phyloP scores from a whole-genome alignment of 768 basidiomycete species.

The Mycena polygramma region DNA sequence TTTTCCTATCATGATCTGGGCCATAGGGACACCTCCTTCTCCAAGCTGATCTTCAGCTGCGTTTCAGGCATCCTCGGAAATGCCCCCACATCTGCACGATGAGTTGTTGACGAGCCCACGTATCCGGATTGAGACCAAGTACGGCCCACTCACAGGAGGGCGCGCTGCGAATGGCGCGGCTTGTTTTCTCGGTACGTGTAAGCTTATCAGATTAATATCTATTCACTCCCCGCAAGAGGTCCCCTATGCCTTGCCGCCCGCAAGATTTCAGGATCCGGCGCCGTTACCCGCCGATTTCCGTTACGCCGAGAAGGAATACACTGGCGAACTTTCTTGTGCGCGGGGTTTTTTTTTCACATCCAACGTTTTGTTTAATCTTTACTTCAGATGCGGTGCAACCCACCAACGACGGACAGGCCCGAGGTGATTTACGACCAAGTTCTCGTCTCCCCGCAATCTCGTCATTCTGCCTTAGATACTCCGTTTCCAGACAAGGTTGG shows the following conservation, averaged over 20 bases:
- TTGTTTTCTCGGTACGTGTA: slow-evolving; percentile 70
- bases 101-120: slow-evolving; percentile 61
- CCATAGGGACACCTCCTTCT: no score
- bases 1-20: slow-evolving; percentile 10
- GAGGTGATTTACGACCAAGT: slow-evolving; percentile 50
- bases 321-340: slow-evolving; percentile 67
- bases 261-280: slow-evolving; percentile 73
- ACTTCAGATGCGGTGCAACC: slow-evolving; percentile 72
- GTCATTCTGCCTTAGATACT: slow-evolving; percentile 50
- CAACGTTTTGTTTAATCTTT: not conserved
- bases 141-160: slow-evolving; percentile 70
- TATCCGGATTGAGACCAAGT: slow-evolving; percentile 65
- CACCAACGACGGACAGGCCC: slow-evolving; percentile 72
- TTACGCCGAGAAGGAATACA: slow-evolving; percentile 74
- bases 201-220: not conserved
- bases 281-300: slow-evolving; percentile 65
- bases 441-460: slow-evolving; percentile 1
- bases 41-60: no score
- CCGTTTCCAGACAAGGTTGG: slow-evolving; percentile 74
- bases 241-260: slow-evolving; percentile 77
- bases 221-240: slow-evolving; percentile 62
- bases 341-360: slow-evolving; percentile 43
- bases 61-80: slow-evolving; percentile 3
- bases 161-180: slow-evolving; percentile 71
- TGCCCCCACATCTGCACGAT: slow-evolving; percentile 64